Evolutionary conservation across 83 land plant species (phyloP), one percentile per base, ranked within the genome.

Genomic region (Larix sibirica): DNA sequence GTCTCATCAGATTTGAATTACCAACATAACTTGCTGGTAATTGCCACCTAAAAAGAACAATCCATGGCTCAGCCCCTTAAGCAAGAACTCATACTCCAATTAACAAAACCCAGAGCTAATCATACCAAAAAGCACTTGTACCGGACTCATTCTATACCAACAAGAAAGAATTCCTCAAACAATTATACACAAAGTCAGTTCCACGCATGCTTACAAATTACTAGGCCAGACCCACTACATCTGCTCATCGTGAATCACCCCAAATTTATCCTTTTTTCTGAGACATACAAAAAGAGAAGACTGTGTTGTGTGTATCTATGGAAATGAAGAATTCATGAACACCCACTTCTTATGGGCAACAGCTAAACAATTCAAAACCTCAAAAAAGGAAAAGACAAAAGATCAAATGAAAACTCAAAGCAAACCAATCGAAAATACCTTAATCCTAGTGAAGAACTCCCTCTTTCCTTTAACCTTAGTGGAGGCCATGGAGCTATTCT

Each of bases 371-470:
- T 50, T 50, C 14, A 50, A 50, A 50, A 50, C 56, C 14, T 50
- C 56, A 50, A 50, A 50, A 12, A 12, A 50, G 12, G 56, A 50
- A 50, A 50, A 33, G 36, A 50, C 2, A 12, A 12, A 50, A 50
- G 13, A 50, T 3, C 20, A 40, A 5, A 71, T 16, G 6, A 6
- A 1, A 71, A 18, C 3, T 6, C 12, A 38, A 18, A 33, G 42
- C 50, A 71, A 44, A 42, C 14, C 14, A n/a, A 40, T 54, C 21
- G 3, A 73, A 54, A 73, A 42, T 42, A 73, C 77, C 77, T 73
- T 73, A 42, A 73, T 73, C 77, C 77, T 73, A 23, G 26, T n/a
- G 24, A 73, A 50, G 44, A 73, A 73, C 16, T 73, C 77, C 50
- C 42, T 73, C 56, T 73, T 73, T 47, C 77, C 77, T 50, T 73